Evolutionary conservation across 2,329 filamentous ascomycete genomes (phyloP), one percentile per base, ranked within the genome.

Genomic region (Phaeosphaeriaceae sp.): DNA sequence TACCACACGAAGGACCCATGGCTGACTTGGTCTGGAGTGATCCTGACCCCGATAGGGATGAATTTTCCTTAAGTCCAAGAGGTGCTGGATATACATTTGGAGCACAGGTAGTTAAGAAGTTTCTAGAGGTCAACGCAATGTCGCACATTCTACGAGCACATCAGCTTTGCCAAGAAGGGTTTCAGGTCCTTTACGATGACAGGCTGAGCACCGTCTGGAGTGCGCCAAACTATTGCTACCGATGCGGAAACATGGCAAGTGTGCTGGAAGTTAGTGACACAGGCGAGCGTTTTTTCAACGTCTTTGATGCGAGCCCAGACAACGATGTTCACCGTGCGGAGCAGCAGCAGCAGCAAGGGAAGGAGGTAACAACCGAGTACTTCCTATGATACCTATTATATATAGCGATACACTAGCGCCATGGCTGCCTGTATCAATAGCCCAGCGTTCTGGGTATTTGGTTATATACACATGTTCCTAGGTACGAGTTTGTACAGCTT

Each of bases 1-100:
- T 99, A 52, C 94, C 94, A 4, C 94, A 99, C 76, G 94, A 99
- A 76, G 94, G 94, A 0, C 94, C 94, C 28, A 99, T 99, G 94
- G 94, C 94, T n/a, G 94, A 99, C 74, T 80, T 99, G 4, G 94
- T 99, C 26, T 99, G 94, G 94, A 96, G 92, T 16, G 94, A 99
- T 72, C 94, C 94, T 0, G 94, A 99, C 71, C 88, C 90, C n/a
- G 94, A 99, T 64, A 85, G 92, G 48, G 94, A 99, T 75, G 94
- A 99, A 74, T 99, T 99, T 76, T 95, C 90, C 6, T 83, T 99
- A 13, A 95, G 90, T 6, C 94, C 94, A 2, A 84, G 94, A 54
- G 94, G 94, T 35, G 94, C 94, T 16, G 94, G 94, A 18, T 99
- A 99, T 74, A 97, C 93, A 0, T 99, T 99, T 71, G 94, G 94